Evolutionary conservation across 2,329 filamentous ascomycete genomes (phyloP).

Genomic region (Colletotrichum horii): DNA sequence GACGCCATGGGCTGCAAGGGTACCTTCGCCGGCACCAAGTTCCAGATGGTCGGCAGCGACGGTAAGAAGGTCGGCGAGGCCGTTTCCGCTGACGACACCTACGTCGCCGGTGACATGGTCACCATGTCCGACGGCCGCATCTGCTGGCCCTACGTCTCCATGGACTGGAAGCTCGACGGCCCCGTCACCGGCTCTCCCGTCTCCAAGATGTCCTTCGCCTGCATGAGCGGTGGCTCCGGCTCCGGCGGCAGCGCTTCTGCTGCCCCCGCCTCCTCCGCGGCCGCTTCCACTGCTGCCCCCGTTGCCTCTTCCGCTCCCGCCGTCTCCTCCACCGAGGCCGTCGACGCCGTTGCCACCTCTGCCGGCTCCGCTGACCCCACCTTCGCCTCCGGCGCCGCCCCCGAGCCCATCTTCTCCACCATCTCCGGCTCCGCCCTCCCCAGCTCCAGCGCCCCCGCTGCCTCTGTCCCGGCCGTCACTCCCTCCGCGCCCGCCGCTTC

Average conservation of each 20-base stretch:
- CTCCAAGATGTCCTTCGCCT: constrained; percentile 60
- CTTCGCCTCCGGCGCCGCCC: neutral
- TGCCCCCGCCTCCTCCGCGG: constrained; percentile 30
- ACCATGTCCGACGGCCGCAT: constrained; percentile 62
- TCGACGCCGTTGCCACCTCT: neutral
- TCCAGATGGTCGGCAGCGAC: constrained; percentile 58
- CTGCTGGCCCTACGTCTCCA: constrained; percentile 66
- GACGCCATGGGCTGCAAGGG: constrained; percentile 66
- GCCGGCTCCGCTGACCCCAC: neutral
- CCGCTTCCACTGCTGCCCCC: neutral
- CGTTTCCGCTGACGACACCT: constrained; percentile 56
- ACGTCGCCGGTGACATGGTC: constrained; percentile 67
- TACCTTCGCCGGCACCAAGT: constrained; percentile 62
- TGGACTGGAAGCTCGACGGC: constrained; percentile 53
- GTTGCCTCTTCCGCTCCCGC: neutral
- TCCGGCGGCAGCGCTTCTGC: constrained; percentile 36
- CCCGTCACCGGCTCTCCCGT: constrained; percentile 30
- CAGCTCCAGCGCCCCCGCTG: neutral
- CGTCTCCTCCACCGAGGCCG: neutral
- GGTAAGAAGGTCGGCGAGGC: constrained; percentile 58
- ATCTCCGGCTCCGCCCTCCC: constrained; percentile 3
- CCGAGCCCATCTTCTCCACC: constrained; percentile 5
- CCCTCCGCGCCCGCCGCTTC: neutral
- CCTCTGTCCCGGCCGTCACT: neutral
- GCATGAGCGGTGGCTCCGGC: constrained; percentile 42